Base-by-base conservation (phyloP, 2,329 filamentous ascomycete genomes). In the Pseudogymnoascus sp. region DNA sequence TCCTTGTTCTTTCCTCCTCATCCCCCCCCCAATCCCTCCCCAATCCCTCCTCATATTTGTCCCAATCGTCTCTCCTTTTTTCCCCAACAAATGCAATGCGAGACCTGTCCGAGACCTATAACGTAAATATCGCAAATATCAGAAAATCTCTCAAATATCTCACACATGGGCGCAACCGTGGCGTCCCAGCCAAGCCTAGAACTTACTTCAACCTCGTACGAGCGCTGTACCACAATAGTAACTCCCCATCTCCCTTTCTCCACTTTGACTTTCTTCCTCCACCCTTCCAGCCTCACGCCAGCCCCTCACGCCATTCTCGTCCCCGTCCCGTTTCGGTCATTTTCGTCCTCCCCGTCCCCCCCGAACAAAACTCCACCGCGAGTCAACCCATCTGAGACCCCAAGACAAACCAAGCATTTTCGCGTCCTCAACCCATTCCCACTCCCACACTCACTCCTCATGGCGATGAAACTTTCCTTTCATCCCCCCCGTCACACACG, bases 331-430 rank as follows among this genome's bases (percentile, higher is more conserved):
- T 48, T 48, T 48, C 42, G 42, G 42, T 6, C 2, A 48, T 48
- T 29, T 13, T 29, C 17, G 42, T 29, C 42, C 42, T 51, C 42
- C 39, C 42, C 21, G 42, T 29, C 25, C 29, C 15, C 42, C 42
- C 21, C 21, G 21, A 21, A 29, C 41, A 44, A 36, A 36, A 36
- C 29, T 25, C 25, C 21, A 21, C 21, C 21, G 21, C 21, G 21
- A 21, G 21, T 51, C 42, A 51, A 51, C 42, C 42, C 25, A 51
- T 25, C 42, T 51, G 42, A 51, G 42, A 51, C 42, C 42, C 42
- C 42, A 51, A 51, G 42, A 48, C 27, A 13, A 51, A 51, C 42
- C 42, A 51, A 51, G 42, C 42, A 13, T 51, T 51, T 51, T 51
- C 13, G 13, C 25, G 25, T 13, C 41, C 41, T 44, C 41, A 44